These are phyloP conservation scores for Tephrocybe sp. DNA, from an alignment of 768 basidiomycete species.

Conservation along the genomic window DNA sequence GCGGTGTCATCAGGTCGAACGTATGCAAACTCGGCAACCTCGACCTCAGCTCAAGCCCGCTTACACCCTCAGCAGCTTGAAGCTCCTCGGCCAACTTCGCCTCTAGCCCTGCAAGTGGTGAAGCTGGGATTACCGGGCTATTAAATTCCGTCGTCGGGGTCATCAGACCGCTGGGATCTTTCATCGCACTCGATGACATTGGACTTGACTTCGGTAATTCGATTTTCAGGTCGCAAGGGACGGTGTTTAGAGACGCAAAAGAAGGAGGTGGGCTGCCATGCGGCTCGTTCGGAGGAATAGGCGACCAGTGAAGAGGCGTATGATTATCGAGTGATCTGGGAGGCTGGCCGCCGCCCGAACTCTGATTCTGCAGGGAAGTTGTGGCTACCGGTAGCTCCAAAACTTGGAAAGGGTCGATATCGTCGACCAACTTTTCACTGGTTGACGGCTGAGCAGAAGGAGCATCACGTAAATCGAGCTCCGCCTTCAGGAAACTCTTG, in stretches of 20 bases:
- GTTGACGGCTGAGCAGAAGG: background rate
- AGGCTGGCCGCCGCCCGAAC: too few species aligned
- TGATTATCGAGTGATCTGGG: too few species aligned
- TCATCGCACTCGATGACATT: background rate
- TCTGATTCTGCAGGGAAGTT: too few species aligned
- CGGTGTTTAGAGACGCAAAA: background rate
- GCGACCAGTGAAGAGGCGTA: too few species aligned
- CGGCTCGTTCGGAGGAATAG: background rate
- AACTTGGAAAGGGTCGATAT: too few species aligned
- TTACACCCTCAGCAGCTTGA: background rate
- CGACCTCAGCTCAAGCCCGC: background rate
- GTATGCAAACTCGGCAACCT: background rate
- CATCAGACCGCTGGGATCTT: background rate
- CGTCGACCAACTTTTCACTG: background rate
- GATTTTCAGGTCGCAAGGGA: background rate
- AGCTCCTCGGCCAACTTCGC: background rate
- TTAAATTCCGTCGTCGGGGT: background rate
- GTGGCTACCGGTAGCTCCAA: too few species aligned
- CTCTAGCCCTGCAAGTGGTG: background rate
- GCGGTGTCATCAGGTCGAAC: background rate
- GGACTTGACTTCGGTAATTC: background rate
- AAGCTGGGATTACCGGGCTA: background rate
- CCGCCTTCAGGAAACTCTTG: background rate
- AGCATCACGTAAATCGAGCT: background rate
- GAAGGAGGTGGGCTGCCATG: background rate